These are phyloP conservation scores for Babesia caballi DNA, from an alignment of 169 alveolate genomes.

Conservation along the genomic window DNA sequence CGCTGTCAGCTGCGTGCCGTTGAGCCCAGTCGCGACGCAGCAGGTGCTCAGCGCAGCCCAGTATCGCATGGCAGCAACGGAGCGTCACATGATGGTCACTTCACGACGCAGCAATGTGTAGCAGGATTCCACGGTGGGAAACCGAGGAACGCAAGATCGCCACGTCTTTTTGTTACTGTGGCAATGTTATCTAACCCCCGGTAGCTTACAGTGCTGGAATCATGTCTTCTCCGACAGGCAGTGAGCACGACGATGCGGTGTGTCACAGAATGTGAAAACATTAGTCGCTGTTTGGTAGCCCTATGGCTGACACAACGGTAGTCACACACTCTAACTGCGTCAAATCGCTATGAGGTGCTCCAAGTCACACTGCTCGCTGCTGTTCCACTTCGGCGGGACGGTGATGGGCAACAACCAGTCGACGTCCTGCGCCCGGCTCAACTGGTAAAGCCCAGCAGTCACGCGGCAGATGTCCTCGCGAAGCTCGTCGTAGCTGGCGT, in stretches of 20 bases:
- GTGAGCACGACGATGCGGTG: no score
- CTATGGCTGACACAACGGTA: background rate
- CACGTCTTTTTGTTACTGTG: background rate
- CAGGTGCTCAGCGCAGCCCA: background rate
- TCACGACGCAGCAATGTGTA: background rate
- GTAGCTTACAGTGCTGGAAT: no score
- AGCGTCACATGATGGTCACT: background rate
- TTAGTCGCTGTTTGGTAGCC: no score
- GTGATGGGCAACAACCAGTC: conserved; percentile 64
- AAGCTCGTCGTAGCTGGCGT: conserved; percentile 30
- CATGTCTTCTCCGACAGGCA: no score
- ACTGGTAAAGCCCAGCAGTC: conserved; percentile 18
- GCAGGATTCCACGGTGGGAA: background rate
- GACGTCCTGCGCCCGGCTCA: conserved; percentile 30
- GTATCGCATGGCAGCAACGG: background rate
- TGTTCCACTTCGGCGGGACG: conserved; percentile 63
- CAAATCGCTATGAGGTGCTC: conserved; percentile 39
- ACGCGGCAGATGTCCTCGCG: conserved; percentile 27
- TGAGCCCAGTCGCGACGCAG: background rate
- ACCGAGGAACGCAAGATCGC: background rate
- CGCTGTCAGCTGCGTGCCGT: background rate
- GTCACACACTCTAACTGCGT: background rate
- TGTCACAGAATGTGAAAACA: no score
- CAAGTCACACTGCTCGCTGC: conserved; percentile 14
- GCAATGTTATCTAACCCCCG: no score